Conservation (phyloP, 2,329 filamentous ascomycete species). For the Aspergillus japonicus region DNA sequence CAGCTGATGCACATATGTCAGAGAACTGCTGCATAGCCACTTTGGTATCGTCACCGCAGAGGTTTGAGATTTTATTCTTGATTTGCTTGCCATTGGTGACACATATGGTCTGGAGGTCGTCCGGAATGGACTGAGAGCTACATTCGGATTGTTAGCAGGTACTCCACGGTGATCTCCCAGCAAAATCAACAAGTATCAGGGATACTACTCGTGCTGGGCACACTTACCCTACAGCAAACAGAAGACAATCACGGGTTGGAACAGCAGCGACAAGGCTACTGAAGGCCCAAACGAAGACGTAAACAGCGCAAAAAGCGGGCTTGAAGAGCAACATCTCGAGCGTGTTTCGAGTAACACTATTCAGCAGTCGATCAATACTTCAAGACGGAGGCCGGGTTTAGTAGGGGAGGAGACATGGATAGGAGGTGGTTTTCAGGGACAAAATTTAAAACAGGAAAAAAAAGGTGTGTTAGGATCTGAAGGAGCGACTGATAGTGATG, state of each 20-base stretch:
- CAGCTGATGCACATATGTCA: conserved; percentile 39
- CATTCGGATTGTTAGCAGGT: conserved; percentile 21
- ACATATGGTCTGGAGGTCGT: conserved; percentile 42
- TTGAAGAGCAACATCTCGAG: conserved; percentile 48
- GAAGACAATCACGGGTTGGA: conserved; percentile 52
- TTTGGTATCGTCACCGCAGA: conserved; percentile 35
- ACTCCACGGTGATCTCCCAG: neutral
- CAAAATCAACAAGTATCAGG: neutral
- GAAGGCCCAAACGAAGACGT: conserved; percentile 47
- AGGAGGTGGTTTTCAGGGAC: neutral
- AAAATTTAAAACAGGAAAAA: neutral
- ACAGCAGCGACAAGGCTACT: conserved; percentile 44
- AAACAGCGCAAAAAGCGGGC: conserved; percentile 30
- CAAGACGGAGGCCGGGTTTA: neutral
- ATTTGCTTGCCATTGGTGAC: conserved; percentile 36
- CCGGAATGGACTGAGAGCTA: conserved; percentile 38
- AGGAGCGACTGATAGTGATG: neutral
- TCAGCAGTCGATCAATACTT: neutral
- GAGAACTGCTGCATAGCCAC: conserved; percentile 41
- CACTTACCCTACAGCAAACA: conserved; percentile 52
- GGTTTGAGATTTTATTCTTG: conserved; percentile 35
- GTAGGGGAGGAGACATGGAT: neutral
- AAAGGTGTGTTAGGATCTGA: neutral
- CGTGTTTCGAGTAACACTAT: neutral
- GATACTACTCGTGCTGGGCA: neutral